A percentile compares a stretch with the other conserved stretches of the same genome.
These are phyloP conservation scores for Chytriomyces sp. DNA, from an alignment of 192 early-diverging fungal genomes.

Conservation along the genomic window DNA sequence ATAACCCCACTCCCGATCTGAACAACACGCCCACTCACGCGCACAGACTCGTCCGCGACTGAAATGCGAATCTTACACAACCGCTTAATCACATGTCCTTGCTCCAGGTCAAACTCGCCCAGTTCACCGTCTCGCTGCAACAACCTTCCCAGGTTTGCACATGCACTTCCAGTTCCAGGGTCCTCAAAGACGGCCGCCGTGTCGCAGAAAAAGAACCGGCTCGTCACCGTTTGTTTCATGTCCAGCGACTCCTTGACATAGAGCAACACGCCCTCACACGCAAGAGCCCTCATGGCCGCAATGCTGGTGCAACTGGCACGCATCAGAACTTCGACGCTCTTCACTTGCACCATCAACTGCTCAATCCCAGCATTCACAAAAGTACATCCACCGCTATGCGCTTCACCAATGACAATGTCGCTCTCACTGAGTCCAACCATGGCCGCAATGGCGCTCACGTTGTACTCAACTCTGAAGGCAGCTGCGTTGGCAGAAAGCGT, in stretches of 20 bases:
- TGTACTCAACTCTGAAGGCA: conserved; percentile 1
- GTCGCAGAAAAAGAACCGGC: conserved; percentile 40
- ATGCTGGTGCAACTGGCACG: neutral
- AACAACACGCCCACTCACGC: conserved; percentile 35
- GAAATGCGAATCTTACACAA: conserved; percentile 34
- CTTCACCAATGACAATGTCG: neutral
- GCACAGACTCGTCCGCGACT: conserved; percentile 29
- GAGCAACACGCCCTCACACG: conserved; percentile 3
- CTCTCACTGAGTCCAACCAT: neutral
- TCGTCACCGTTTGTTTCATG: conserved; percentile 16
- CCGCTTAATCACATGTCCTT: conserved; percentile 32
- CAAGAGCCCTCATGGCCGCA: neutral
- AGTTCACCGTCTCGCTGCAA: conserved; percentile 24
- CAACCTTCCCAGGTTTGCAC: conserved; percentile 39
- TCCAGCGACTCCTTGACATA: neutral
- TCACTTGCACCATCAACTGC: conserved; percentile 32
- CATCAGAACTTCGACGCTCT: conserved; percentile 12
- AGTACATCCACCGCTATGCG: neutral
- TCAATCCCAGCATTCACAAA: conserved; percentile 32
- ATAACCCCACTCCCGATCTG: conserved; percentile 36
- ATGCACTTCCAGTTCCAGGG: conserved; percentile 40
- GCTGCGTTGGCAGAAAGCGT: conserved; percentile 7
- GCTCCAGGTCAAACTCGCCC: conserved; percentile 30
- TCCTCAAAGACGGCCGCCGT: conserved; percentile 34
- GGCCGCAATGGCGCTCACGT: neutral